phyloP scores from a whole-genome alignment of 2,329 filamentous ascomycete genomes.

The Drechslerella dactyloides region DNA sequence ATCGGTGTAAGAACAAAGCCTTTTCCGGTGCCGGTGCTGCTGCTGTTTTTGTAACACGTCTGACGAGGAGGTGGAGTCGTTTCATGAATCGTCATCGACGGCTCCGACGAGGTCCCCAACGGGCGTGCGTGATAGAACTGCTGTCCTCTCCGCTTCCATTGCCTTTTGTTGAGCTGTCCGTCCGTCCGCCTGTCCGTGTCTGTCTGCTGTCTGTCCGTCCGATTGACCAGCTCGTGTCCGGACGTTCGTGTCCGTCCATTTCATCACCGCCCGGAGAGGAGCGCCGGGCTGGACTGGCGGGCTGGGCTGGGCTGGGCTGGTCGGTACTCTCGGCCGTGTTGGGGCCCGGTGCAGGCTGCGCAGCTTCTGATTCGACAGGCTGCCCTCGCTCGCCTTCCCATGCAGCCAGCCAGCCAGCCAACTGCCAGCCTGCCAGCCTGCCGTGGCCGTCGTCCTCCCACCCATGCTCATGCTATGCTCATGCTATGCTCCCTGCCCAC shows the following conservation, averaged over 20 bases:
- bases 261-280: slow-evolving; percentile 28
- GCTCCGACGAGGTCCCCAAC: background rate
- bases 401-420: no score
- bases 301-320: background rate
- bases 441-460: background rate
- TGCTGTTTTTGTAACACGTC: slow-evolving; percentile 33
- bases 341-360: background rate
- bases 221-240: background rate
- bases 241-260: background rate
- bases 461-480: slow-evolving; percentile 5
- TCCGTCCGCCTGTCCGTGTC: background rate
- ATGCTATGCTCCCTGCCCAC: background rate
- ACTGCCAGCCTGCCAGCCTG: background rate
- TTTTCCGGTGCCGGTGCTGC: slow-evolving; percentile 3
- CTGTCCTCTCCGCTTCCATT: background rate
- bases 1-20: slow-evolving; percentile 26
- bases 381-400: background rate
- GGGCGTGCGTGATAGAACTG: slow-evolving; percentile 10
- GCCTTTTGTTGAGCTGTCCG: no score
- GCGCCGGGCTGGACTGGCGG: slow-evolving; percentile 12
- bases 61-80: slow-evolving; percentile 15
- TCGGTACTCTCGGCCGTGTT: background rate
- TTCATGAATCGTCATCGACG: slow-evolving; percentile 4
- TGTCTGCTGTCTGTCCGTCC: background rate
- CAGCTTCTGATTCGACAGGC: slow-evolving; percentile 5